Percentiles rank a stretch among this genome's conserved stretches.
Conservation (phyloP, 805 yeast genomes). For the Cyberlindnera saturnus region DNA sequence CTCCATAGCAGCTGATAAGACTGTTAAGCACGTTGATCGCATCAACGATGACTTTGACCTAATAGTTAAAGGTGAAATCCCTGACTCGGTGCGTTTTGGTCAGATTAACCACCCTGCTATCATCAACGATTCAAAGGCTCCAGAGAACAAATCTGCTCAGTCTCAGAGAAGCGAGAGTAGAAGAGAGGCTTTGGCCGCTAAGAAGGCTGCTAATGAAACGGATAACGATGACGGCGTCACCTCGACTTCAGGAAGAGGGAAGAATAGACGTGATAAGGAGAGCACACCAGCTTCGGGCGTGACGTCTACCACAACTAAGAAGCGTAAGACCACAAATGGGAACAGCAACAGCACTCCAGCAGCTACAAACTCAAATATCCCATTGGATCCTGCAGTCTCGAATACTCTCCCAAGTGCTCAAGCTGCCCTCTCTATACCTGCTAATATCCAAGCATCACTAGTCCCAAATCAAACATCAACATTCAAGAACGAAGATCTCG, state of each 20-base stretch:
- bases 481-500: conserved; percentile 2
- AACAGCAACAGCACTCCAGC: too few relatives aligned
- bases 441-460: not conserved
- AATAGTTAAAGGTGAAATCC: conserved; percentile 74
- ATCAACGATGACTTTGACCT: conserved; percentile 77
- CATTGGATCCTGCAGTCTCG: not conserved
- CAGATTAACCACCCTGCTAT: conserved; percentile 89
- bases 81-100: conserved; percentile 71
- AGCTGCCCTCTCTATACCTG: not conserved
- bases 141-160: conserved; percentile 56
- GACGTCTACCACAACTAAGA: conserved; percentile 19
- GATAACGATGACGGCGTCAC: conserved; percentile 19
- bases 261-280: conserved; percentile 19
- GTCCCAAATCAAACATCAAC: not conserved
- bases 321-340: conserved; percentile 16
- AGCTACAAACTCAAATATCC: not conserved
- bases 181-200: conserved; percentile 90
- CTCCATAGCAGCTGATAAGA: conserved; percentile 77
- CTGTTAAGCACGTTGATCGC: conserved; percentile 61
- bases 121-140: conserved; percentile 48
- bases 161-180: conserved; percentile 77
- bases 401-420: not conserved
- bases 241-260: conserved; percentile 11
- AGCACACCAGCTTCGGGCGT: conserved; percentile 21
- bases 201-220: conserved; percentile 46